These are phyloP conservation scores for Peterozyma xylosa DNA, from an alignment of 805 yeast genomes.

Conservation along the genomic window DNA sequence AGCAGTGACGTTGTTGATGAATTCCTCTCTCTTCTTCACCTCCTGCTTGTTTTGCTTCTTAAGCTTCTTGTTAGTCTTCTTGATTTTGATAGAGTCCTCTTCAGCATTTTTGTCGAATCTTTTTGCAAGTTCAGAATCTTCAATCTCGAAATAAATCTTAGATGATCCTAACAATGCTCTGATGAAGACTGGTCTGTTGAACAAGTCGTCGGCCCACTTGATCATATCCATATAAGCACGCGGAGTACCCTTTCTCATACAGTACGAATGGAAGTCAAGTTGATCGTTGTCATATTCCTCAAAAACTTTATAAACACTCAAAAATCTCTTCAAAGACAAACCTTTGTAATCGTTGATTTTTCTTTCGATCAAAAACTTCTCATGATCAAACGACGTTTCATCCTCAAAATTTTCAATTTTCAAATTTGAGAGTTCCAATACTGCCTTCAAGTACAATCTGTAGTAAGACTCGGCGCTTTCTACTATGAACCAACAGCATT, in stretches of 20 bases:
- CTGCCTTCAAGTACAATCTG: constrained; percentile 39
- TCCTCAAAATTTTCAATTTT: constrained; percentile 10
- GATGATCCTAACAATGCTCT: constrained; percentile 64
- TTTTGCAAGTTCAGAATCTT: constrained; percentile 15
- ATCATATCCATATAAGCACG: constrained; percentile 73
- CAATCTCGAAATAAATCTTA: constrained; percentile 41
- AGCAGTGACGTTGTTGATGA: constrained; percentile 33
- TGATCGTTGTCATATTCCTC: constrained; percentile 75
- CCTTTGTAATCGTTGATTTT: constrained; percentile 46
- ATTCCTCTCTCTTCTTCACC: constrained; percentile 45
- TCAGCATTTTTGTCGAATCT: not conserved
- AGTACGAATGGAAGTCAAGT: constrained; percentile 89
- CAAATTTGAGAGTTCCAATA: constrained; percentile 6
- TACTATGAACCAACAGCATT: constrained; percentile 81
- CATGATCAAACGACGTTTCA: constrained; percentile 20
- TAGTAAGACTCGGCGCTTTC: constrained; percentile 81
- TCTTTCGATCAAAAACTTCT: constrained; percentile 32
- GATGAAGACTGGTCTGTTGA: constrained; percentile 60
- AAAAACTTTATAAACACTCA: constrained; percentile 59
- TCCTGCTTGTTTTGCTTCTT: constrained; percentile 51
- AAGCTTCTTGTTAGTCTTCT: constrained; percentile 16
- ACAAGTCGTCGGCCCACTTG: constrained; percentile 76
- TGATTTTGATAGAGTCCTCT: not conserved
- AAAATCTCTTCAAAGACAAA: constrained; percentile 72
- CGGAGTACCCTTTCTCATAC: constrained; percentile 86